A percentile compares a stretch with the other conserved stretches of the same genome.
phyloP scores from a whole-genome alignment of 2,329 filamentous ascomycete genomes.

The Colletotrichum magnum region DNA sequence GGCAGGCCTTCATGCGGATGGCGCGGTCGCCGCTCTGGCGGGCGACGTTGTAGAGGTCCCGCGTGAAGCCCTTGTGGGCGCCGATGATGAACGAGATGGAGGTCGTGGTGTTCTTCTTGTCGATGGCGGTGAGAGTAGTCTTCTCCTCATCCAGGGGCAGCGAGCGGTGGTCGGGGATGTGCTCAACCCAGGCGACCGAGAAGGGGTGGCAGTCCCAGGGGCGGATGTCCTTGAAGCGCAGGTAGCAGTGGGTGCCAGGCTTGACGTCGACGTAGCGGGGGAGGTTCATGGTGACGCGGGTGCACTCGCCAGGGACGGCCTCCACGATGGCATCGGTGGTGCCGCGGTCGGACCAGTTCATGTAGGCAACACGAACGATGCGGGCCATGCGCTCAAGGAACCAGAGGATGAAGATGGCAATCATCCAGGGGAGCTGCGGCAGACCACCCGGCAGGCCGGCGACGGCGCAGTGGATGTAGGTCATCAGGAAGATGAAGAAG shows the following conservation, averaged over 20 bases:
- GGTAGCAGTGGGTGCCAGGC: conserved; percentile 81
- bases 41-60: conserved; percentile 82
- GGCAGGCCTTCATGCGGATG: conserved; percentile 77
- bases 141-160: conserved; percentile 53
- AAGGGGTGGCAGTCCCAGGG: conserved; percentile 84
- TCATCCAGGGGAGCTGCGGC: conserved; percentile 81
- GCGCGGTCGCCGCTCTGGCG: conserved; percentile 64
- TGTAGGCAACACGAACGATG: conserved; percentile 73
- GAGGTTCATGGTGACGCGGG: conserved; percentile 78
- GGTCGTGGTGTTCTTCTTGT: conserved; percentile 62
- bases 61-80: conserved; percentile 89
- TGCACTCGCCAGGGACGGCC: conserved; percentile 77
- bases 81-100: conserved; percentile 87
- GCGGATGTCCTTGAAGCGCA: conserved; percentile 77
- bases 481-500: conserved; percentile 75
- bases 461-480: conserved; percentile 84
- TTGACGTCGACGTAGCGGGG: conserved; percentile 76
- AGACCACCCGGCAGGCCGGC: conserved; percentile 75
- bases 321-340: conserved; percentile 77
- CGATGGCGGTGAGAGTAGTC: conserved; percentile 52
- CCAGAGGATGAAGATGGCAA: conserved; percentile 84
- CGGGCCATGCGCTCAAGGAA: conserved; percentile 77
- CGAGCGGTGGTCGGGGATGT: conserved; percentile 58
- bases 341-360: conserved; percentile 73
- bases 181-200: conserved; percentile 81